phyloP scores from a whole-genome alignment of 768 basidiomycete genomes.

The Macrolepiota albuminosa region DNA sequence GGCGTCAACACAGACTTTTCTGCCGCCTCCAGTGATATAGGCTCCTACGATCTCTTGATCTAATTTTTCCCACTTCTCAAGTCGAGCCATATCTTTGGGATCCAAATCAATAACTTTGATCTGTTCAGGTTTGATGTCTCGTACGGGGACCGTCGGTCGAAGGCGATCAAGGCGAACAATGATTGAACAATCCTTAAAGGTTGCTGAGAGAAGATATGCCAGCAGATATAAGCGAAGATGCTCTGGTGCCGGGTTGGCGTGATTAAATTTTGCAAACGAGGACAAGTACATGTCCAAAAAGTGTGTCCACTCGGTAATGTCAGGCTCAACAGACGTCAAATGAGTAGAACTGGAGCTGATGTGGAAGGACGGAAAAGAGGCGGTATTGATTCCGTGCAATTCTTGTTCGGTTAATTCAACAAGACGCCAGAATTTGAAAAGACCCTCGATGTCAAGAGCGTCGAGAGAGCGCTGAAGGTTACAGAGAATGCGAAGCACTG shows the following conservation, averaged over 20 bases:
- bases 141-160: conserved; percentile 12
- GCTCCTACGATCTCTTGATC: conserved; percentile 61
- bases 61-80: conserved; percentile 68
- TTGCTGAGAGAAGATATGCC: conserved; percentile 83
- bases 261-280: conserved; percentile 26
- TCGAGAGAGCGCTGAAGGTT: conserved; percentile 75
- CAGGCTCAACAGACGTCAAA: conserved; percentile 42
- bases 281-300: conserved; percentile 55
- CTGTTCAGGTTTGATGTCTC: conserved; percentile 19
- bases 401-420: conserved; percentile 19
- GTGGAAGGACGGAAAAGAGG: conserved; percentile 20
- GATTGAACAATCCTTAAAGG: conserved; percentile 94
- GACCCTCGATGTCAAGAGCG: conserved; percentile 79
- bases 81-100: conserved; percentile 61
- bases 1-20: conserved; percentile 30
- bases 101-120: conserved; percentile 85
- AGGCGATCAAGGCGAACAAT: conserved; percentile 33
- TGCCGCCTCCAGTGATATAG: conserved; percentile 27
- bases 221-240: conserved; percentile 60
- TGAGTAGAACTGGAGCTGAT: conserved; percentile 29
- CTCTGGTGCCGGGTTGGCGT: conserved; percentile 32
- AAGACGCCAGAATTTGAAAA: conserved; percentile 42
- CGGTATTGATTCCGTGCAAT: conserved; percentile 1
- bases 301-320: conserved; percentile 56
- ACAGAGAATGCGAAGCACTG: conserved; percentile 50